phyloP scores from a whole-genome alignment of 2,329 filamentous ascomycete species.

The Dryadomyces quercivorus region DNA sequence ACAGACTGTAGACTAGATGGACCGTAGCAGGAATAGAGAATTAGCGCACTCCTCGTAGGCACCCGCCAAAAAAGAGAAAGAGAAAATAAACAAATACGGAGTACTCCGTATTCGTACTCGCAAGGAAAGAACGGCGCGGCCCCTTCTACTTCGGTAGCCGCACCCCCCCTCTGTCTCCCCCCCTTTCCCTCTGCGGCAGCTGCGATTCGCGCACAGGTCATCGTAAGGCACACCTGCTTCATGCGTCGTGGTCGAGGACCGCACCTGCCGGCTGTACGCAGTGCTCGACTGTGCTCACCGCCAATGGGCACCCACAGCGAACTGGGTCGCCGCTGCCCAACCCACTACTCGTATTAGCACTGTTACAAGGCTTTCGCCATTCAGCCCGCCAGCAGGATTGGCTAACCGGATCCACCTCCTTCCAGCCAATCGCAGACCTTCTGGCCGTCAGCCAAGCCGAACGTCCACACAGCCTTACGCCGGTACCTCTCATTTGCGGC shows the following conservation, averaged over 20 bases:
- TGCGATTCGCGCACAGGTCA: background rate
- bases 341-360: background rate
- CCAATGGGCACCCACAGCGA: background rate
- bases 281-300: background rate
- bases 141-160: background rate
- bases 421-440: background rate
- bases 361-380: constrained; percentile 1
- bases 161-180: background rate
- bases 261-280: background rate
- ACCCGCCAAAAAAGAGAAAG: background rate
- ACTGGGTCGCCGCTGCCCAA: constrained; percentile 1
- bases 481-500: background rate
- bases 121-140: background rate
- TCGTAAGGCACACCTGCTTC: background rate
- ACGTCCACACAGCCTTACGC: background rate
- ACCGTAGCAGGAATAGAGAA: no score
- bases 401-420: background rate
- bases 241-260: background rate
- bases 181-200: background rate
- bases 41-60: background rate
- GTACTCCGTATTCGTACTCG: no score
- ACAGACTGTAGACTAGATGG: no score
- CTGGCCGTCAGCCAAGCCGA: background rate
- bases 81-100: background rate
- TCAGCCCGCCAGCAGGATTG: background rate